phyloP scores from a whole-genome alignment of 208 protist genomes.

The Porcisia deanei region DNA sequence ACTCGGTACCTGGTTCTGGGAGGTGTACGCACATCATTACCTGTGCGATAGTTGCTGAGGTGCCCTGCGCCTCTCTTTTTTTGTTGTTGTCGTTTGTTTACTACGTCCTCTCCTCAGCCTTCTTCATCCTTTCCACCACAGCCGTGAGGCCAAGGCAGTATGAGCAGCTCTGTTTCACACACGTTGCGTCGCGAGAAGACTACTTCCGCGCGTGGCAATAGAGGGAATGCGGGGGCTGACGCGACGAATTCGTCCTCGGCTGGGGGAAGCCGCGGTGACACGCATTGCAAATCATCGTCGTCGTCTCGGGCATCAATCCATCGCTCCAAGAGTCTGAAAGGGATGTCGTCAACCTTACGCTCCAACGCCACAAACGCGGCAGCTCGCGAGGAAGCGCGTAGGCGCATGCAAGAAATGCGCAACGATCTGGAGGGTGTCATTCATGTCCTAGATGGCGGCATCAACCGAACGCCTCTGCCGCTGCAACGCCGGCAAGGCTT shows the following conservation, averaged over 20 bases:
- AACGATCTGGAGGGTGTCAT: slow-evolving; percentile 57
- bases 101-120: neutral
- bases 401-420: slow-evolving; percentile 46
- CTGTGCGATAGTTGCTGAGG: neutral
- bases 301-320: slow-evolving; percentile 6
- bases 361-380: slow-evolving; percentile 4
- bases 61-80: neutral
- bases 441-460: slow-evolving; percentile 84
- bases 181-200: neutral
- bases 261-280: neutral
- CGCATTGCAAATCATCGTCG: neutral
- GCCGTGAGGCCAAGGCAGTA: neutral
- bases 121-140: neutral
- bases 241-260: neutral
- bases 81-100: neutral
- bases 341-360: slow-evolving; percentile 1
- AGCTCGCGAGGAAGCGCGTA: slow-evolving; percentile 45
- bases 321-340: neutral
- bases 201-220: neutral
- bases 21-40: no score
- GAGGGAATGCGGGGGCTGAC: neutral
- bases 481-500: slow-evolving; percentile 45
- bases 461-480: slow-evolving; percentile 85
- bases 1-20: no score
- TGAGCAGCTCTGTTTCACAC: neutral